A percentile compares a stretch with the other conserved stretches of the same genome.
Conservation (phyloP, 2,329 filamentous ascomycete genomes). For the Colletotrichum paranaense region DNA sequence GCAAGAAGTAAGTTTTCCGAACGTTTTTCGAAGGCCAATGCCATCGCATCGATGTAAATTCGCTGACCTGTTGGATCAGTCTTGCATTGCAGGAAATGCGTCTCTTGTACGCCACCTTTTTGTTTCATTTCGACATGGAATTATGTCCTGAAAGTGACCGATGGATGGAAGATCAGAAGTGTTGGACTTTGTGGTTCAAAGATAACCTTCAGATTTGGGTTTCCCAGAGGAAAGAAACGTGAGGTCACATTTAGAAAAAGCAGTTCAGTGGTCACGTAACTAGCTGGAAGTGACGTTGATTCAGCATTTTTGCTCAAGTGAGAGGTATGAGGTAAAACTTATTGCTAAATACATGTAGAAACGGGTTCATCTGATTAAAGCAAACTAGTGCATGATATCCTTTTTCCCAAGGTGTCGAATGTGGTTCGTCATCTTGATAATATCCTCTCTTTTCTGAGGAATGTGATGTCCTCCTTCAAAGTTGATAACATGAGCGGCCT, state of each 20-base stretch:
- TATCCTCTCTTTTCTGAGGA: background rate
- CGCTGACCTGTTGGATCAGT: slow-evolving; percentile 21
- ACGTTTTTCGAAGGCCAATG: too few relatives aligned
- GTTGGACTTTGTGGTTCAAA: slow-evolving; percentile 10
- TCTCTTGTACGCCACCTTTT: slow-evolving; percentile 54
- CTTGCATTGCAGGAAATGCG: slow-evolving; percentile 62
- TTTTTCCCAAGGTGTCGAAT: background rate
- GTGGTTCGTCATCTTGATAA: background rate
- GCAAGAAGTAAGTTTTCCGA: slow-evolving; percentile 43
- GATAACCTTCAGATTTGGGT: background rate
- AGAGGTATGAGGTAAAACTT: too few relatives aligned
- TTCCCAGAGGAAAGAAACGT: background rate
- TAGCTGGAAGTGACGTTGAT: too few relatives aligned
- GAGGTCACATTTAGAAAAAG: too few relatives aligned
- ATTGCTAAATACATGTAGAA: too few relatives aligned
- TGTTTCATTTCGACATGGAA: slow-evolving; percentile 58
- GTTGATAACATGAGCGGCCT: background rate
- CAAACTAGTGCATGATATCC: too few relatives aligned
- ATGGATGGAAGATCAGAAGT: slow-evolving; percentile 45
- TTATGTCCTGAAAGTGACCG: slow-evolving; percentile 45
- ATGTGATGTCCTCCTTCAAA: background rate
- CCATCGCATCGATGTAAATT: too few relatives aligned
- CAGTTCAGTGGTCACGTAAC: too few relatives aligned
- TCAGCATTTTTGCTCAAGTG: too few relatives aligned
- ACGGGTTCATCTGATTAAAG: too few relatives aligned